Evolutionary conservation across 495 filamentous ascomycete species (phyloP).

Genomic region (Neurospora sp.): DNA sequence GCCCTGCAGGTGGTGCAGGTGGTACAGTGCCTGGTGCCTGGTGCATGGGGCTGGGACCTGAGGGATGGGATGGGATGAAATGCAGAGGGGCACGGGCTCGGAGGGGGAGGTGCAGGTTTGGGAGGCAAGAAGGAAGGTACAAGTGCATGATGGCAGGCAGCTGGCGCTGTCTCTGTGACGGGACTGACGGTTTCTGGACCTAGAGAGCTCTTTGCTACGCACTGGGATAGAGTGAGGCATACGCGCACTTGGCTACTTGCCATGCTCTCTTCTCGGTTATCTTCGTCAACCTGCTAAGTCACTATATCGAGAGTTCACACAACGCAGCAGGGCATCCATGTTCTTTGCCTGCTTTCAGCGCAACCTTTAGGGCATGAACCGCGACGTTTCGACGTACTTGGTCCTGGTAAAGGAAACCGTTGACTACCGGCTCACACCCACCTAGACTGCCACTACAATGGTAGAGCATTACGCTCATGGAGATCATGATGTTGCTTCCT

Average conservation of each 20-base stretch:
- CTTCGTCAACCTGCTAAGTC: neutral
- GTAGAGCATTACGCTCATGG: no score
- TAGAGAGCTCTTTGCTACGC: neutral
- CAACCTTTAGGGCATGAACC: no score
- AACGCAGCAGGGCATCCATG: no score
- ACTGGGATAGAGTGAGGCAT: neutral
- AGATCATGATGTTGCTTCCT: no score
- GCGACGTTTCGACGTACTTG: neutral
- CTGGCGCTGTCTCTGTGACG: neutral
- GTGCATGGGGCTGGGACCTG: neutral
- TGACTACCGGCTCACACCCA: neutral
- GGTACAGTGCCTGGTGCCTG: neutral
- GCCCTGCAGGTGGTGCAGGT: neutral
- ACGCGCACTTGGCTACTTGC: neutral
- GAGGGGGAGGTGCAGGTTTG: neutral
- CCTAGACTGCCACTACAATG: no score
- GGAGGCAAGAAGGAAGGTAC: neutral
- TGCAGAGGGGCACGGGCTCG: neutral
- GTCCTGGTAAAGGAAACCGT: neutral
- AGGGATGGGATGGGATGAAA: neutral
- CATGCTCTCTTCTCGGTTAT: neutral
- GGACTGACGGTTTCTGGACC: neutral
- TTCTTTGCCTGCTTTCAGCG: no score
- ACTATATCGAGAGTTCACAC: neutral
- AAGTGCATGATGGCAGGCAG: neutral